Percentiles rank a stretch among this genome's conserved stretches.
Evolutionary conservation across 2,329 filamentous ascomycete species (phyloP).

Genomic region (Hypoxylon sp.): DNA sequence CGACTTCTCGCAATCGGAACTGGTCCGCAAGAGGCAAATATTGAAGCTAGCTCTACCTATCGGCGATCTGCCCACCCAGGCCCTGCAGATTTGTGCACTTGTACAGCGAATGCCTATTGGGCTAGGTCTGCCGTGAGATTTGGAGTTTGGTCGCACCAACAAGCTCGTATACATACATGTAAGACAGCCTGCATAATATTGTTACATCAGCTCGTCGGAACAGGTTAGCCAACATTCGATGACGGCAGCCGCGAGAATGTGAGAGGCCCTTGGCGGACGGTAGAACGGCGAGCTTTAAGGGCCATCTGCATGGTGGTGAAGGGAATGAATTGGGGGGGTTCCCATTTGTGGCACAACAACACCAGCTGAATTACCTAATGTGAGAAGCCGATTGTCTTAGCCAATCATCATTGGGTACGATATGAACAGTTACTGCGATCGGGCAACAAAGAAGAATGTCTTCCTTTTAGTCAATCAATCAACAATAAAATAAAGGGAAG

Average conservation of each 20-base stretch:
- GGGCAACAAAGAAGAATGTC: not conserved
- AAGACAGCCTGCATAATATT: slow-evolving; percentile 39
- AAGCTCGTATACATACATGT: slow-evolving; percentile 24
- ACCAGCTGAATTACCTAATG: slow-evolving; percentile 13
- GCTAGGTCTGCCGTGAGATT: slow-evolving; percentile 36
- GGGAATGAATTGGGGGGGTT: slow-evolving; percentile 6
- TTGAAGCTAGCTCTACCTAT: slow-evolving; percentile 36
- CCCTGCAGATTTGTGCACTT: slow-evolving; percentile 29
- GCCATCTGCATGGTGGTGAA: not conserved
- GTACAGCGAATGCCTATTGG: slow-evolving; percentile 34
- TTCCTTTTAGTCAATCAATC: not conserved
- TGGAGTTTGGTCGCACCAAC: slow-evolving; percentile 39
- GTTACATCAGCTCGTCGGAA: slow-evolving; percentile 36
- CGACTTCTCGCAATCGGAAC: slow-evolving; percentile 20
- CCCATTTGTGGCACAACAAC: not conserved
- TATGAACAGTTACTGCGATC: not conserved
- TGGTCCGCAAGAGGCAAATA: slow-evolving; percentile 19
- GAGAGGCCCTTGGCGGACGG: slow-evolving; percentile 12
- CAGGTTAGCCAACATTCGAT: slow-evolving; percentile 13
- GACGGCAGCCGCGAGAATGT: slow-evolving; percentile 17
- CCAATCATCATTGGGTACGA: not conserved
- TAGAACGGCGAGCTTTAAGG: not conserved
- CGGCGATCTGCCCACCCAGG: slow-evolving; percentile 37
- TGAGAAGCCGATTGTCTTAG: not conserved
- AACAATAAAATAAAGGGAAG: not conserved